Evolutionary conservation across 2,329 filamentous ascomycete species (phyloP), one percentile per base, ranked within the genome.

Genomic region (Tothia fuscella): DNA sequence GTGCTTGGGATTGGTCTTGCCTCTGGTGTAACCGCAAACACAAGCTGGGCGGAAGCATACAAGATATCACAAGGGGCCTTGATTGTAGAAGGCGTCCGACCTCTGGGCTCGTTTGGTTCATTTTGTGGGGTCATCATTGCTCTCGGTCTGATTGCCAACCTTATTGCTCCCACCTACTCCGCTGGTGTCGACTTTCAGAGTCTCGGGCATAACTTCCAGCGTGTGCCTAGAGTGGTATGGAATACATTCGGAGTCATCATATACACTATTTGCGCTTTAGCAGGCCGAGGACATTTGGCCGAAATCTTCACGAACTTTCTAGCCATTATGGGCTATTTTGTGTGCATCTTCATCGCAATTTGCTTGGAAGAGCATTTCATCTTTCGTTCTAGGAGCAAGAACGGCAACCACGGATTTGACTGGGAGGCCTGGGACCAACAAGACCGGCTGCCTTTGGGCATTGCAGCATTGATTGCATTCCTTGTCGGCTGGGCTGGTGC

Each of bases 121-220:
- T 78, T 80, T 48, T 59, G 78, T 14, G 68, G 74, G 2, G 74
- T 78, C 2, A 53, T 79, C 6, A 65, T 79, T 14, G 66, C 71
- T 5, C 62, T 77, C 30, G 71, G 69, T 1, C 55, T 79, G 33
- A 57, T 80, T 9, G 76, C 74, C 20, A 79, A 79, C 55, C 63
- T 76, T 9, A 63, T 71, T 2, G 71, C 69, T 13, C 75, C 72
- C 13, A 70, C 74, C 57, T 80, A 80, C 61, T 70, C 71, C 50
- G 68, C 79, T 49, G 74, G 74, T 3, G 65, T 80, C 48, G 78
- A 79, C 62, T 74, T 78, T 56, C 76, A 80, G 57, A 74, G 76
- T 49, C 57, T 80, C 16, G 56, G 75, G 4, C 75, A 76, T 0
- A 66, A 65, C 45, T 65, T 78, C 22, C 62, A 70, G 42, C 63